Evolutionary conservation across 371 early-diverging fungal species (phyloP), one percentile per base, ranked within the genome.

Genomic region (Capillidium heterosporum): DNA sequence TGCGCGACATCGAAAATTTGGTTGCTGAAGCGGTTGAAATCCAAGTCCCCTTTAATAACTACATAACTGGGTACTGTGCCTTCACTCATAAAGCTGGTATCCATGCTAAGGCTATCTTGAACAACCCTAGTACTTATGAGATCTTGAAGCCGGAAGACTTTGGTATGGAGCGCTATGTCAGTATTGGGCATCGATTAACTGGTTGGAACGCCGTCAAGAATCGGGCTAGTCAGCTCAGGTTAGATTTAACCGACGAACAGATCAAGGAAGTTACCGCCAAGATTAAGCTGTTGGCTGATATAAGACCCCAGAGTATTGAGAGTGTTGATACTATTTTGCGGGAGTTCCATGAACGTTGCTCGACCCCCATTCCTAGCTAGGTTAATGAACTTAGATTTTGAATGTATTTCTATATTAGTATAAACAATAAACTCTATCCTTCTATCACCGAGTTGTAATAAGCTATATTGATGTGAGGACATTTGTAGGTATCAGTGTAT

Each of bases 161-260:
- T 74, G 92, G 91, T 65, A 89, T 93, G 88, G 86, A 89, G n/a
- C 82, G 94, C 26, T 91, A 91, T 63, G 94, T 93, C 57, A 84
- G 85, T 47, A 92, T 95, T 54, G 94, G 93, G 32, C 96, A 93
- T 68, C 84, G 94, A 46, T 72, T 95, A 56, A 95, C 96, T 1
- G 94, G 96, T 21, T 95, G 96, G 94, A 93, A 95, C 69, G 94
- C 96, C 35, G 93, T 95, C 75, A 92, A 91, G 82, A 88, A 89
- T 73, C 81, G 96, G 48, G 89, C 86, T 28, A 81, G 87, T 63
- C 92, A 92, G 67, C 74, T 95, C 28, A 79, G 82, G 17, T 70
- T 95, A 52, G 71, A 69, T 5, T 67, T 95, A 52, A 81, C 78
- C 49, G 96, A 95, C 65, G 84, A 85, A 23, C 84, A 91, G 59